Conservation (phyloP, 108 stramenopile genomes). For the Cylindrotheca fusiformis region DNA sequence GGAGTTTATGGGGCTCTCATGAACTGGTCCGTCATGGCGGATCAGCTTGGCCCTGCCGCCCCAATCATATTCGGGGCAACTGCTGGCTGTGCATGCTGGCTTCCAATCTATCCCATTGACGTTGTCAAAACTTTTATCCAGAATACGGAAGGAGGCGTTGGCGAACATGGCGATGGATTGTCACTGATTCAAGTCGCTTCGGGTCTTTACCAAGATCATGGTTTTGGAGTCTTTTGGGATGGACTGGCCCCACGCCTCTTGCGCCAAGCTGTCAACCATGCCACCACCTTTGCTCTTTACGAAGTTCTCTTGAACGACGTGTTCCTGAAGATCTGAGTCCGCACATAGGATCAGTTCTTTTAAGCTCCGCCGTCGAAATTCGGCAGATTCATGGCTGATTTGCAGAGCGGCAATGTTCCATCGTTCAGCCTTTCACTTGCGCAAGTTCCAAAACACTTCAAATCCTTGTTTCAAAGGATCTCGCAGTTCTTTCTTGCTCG, state of each 20-base stretch:
- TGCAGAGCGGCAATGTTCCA: no score
- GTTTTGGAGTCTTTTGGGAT: conserved; percentile 48
- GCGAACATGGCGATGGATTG: conserved; percentile 15
- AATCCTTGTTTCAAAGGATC: no score
- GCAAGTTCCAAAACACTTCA: no score
- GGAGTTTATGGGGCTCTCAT: conserved; percentile 43
- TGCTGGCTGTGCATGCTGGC: conserved; percentile 53
- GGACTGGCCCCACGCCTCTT: conserved; percentile 51
- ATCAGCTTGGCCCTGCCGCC: conserved; percentile 6
- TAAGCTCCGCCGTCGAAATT: no score
- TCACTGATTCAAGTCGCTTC: conserved; percentile 29
- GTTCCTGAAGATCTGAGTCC: no score
- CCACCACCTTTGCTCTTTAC: conserved; percentile 41
- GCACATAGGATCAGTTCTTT: no score
- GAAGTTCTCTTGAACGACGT: background rate
- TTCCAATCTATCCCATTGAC: conserved; percentile 70
- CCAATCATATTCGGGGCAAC: conserved; percentile 56
- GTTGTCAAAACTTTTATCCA: conserved; percentile 64
- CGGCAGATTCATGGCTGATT: no score
- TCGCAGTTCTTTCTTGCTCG: no score
- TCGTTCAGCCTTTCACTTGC: no score
- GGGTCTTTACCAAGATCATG: conserved; percentile 45
- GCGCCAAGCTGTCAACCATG: conserved; percentile 63
- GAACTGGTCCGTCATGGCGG: conserved; percentile 11
- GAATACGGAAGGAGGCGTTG: conserved; percentile 17